Evolutionary conservation across 169 alveolate species (phyloP).

Genomic region (Eimeria sp.): DNA sequence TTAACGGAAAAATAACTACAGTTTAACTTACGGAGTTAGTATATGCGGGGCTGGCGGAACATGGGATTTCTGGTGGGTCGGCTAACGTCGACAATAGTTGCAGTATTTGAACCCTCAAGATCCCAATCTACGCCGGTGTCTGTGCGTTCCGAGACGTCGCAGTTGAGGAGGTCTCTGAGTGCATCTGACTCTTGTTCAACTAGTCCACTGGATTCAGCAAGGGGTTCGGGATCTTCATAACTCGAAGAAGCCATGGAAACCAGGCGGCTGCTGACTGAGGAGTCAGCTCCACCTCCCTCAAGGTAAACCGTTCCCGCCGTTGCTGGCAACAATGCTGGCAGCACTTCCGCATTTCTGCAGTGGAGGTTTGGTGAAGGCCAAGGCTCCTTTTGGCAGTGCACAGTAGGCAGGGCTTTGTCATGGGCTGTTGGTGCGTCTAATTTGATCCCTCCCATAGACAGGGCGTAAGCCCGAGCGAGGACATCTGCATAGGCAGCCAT

Average conservation of each 20-base stretch:
- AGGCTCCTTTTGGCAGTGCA: constrained; percentile 7
- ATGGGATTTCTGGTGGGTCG: constrained; percentile 51
- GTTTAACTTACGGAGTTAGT: neutral
- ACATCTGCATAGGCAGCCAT: constrained; percentile 13
- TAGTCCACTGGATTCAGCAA: neutral
- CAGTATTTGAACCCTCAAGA: constrained; percentile 22
- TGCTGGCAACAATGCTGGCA: neutral
- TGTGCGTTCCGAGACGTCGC: constrained; percentile 24
- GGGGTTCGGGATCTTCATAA: constrained; percentile 47
- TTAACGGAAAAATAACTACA: neutral
- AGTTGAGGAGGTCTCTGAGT: constrained; percentile 68
- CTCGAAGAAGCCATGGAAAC: constrained; percentile 69
- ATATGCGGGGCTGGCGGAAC: neutral
- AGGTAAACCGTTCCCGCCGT: constrained; percentile 27
- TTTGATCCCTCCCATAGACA: neutral
- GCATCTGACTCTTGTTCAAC: constrained; percentile 49
- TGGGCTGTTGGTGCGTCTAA: neutral
- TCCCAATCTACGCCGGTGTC: constrained; percentile 68
- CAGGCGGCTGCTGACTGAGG: constrained; percentile 45
- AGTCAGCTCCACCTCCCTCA: constrained; percentile 36
- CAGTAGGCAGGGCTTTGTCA: neutral
- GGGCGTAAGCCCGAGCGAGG: constrained; percentile 30
- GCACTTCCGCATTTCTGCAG: neutral
- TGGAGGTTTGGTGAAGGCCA: neutral
- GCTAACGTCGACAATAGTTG: constrained; percentile 65